Evolutionary conservation across 805 yeast genomes (phyloP), one percentile per base, ranked within the genome.

Genomic region (Suhomyces sp.): DNA sequence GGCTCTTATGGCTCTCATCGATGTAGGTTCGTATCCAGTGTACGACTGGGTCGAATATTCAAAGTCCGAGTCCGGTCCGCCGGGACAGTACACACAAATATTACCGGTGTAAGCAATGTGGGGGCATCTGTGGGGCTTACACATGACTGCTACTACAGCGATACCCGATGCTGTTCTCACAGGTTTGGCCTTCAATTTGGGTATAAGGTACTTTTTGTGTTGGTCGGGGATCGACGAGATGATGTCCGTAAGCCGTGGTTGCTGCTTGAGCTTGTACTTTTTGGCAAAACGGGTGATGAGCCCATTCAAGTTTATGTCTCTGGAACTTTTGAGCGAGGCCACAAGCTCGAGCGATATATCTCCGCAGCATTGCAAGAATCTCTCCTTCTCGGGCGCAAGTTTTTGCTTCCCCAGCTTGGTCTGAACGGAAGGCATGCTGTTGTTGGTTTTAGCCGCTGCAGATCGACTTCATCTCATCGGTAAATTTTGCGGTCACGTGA

Each of bases 121-220:
- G 24, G 99, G 99, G 71, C 99, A 94, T 73, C 99, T 81, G 69
- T 94, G 99, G 2, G 99, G 99, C 69, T 94, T 94, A 75, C 97
- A 92, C 98, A 94, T 94, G 29, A 94, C 98, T 0, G 99, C 99
- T 44, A 94, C 98, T 19, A 94, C 99, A 8, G 99, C 99, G 53
- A 94, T 96, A 61, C 99, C 99, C 9, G 96, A 88, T 0, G 99
- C 99, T 0, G 99, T 94, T 70, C 99, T 81, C 44, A 94, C 98
- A 0, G 99, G 99, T 69, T 94, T 94, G n/a, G 99, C 99, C 71
- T 94, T 89, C 44, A 94, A 77, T 71, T 92, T 92, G 2, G 98
- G 99, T 39, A 94, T 77, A 50, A 94, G 72, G 63, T 91, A 91
- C 66, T 90, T 90, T 69, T 89, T 90, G 71, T 93, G 87, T 65